Percentiles rank a stretch among this genome's conserved stretches.
These are phyloP conservation scores for Clonostachys rhizophaga DNA, from an alignment of 2,329 filamentous ascomycete genomes.

Conservation along the genomic window DNA sequence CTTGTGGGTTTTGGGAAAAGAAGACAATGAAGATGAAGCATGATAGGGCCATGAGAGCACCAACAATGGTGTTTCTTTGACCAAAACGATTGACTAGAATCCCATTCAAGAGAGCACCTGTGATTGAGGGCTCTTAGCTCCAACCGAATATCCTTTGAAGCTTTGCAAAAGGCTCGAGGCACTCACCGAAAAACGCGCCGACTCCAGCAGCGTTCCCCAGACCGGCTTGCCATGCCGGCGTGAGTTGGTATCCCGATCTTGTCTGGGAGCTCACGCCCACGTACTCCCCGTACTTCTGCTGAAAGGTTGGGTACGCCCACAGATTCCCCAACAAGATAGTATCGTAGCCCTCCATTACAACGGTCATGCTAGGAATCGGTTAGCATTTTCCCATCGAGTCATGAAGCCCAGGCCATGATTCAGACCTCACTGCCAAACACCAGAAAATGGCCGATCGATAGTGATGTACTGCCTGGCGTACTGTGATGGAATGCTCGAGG, in stretches of 20 bases:
- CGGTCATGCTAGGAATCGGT: slow-evolving; percentile 14
- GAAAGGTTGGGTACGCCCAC: slow-evolving; percentile 18
- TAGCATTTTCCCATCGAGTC: background rate
- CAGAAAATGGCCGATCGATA: slow-evolving; percentile 15
- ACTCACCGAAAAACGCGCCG: slow-evolving; percentile 35
- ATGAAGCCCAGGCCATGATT: background rate
- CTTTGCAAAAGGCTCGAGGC: too few relatives aligned
- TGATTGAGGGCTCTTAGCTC: slow-evolving; percentile 4
- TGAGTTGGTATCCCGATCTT: slow-evolving; percentile 28
- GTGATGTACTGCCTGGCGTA: slow-evolving; percentile 7
- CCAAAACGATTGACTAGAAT: slow-evolving; percentile 31
- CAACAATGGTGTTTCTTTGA: slow-evolving; percentile 32
- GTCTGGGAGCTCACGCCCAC: slow-evolving; percentile 10
- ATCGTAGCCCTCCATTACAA: slow-evolving; percentile 23
- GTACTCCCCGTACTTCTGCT: slow-evolving; percentile 14
- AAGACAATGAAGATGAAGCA: slow-evolving; percentile 35
- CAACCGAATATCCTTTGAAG: too few relatives aligned
- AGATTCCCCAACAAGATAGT: slow-evolving; percentile 13
- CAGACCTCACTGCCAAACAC: slow-evolving; percentile 4
- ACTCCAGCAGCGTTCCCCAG: slow-evolving; percentile 32
- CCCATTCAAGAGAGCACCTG: slow-evolving; percentile 28
- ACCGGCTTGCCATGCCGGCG: slow-evolving; percentile 39
- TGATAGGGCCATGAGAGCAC: slow-evolving; percentile 24
- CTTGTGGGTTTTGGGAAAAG: slow-evolving; percentile 24
- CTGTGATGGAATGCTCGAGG: slow-evolving; percentile 5